Conservation (phyloP, 345 rosid genomes). For the Xanthoceras sorbifolium region DNA sequence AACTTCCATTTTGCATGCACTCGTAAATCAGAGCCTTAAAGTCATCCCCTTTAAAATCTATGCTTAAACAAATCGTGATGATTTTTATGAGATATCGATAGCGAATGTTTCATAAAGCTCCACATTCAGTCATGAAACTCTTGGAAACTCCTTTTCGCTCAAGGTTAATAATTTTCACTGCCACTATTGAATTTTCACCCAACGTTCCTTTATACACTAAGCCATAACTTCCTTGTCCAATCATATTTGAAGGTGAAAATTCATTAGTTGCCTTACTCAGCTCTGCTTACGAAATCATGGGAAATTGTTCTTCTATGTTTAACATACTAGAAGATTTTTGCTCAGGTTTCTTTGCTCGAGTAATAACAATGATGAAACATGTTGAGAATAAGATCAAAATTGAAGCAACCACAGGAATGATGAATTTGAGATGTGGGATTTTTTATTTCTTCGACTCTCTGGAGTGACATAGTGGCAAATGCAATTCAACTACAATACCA, state of each 20-base stretch:
- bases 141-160: constrained; percentile 33
- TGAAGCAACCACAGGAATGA: neutral
- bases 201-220: constrained; percentile 34
- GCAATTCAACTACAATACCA: constrained; percentile 11
- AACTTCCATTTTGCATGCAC: constrained; percentile 30
- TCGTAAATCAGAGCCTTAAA: constrained; percentile 31
- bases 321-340: neutral
- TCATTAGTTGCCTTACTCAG: constrained; percentile 23
- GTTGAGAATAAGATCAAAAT: neutral
- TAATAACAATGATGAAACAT: neutral
- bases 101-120: constrained; percentile 34
- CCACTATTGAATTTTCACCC: neutral
- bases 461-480: constrained; percentile 9
- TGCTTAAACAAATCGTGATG: constrained; percentile 35
- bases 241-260: constrained; percentile 25
- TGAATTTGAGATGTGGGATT: neutral
- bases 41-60: neutral
- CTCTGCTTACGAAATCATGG: neutral
- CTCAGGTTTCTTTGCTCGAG: neutral
- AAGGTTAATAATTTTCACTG: constrained; percentile 47
- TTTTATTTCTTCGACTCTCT: constrained; percentile 6
- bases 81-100: constrained; percentile 50
- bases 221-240: constrained; percentile 34
- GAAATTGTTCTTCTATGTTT: neutral
- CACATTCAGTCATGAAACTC: constrained; percentile 52